These are phyloP conservation scores for Phytophthora multivora DNA, from an alignment of 352 stramenopile species.

Conservation along the genomic window DNA sequence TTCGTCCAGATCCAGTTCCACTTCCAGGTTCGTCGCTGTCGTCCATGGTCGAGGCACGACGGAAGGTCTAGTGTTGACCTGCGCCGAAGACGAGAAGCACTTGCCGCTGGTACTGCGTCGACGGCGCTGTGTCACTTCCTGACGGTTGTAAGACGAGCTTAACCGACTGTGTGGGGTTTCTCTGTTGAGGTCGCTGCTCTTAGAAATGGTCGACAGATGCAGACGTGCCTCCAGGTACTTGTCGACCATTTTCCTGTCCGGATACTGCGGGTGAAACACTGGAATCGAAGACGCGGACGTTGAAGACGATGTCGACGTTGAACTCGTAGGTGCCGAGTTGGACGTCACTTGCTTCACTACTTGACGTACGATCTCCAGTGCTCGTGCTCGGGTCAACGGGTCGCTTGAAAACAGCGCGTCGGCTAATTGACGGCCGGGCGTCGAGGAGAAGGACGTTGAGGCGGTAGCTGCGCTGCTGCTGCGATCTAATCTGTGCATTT, in stretches of 20 bases:
- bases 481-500: conserved; percentile 26
- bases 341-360: conserved; percentile 53
- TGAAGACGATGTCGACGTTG: conserved; percentile 18
- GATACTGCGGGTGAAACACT: conserved; percentile 22
- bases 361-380: conserved; percentile 54
- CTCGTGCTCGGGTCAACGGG: conserved; percentile 48
- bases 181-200: conserved; percentile 7
- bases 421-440: conserved; percentile 51
- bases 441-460: conserved; percentile 37
- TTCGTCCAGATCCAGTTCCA: conserved; percentile 34
- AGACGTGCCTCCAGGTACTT: conserved; percentile 59
- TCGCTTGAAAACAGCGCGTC: conserved; percentile 69
- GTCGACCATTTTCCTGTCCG: conserved; percentile 49
- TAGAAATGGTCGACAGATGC: conserved; percentile 38
- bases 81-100: conserved; percentile 16
- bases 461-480: conserved; percentile 33
- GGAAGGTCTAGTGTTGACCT: not conserved
- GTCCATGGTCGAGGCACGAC: conserved; percentile 23
- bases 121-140: conserved; percentile 19
- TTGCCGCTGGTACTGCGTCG: conserved; percentile 27
- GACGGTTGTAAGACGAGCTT: conserved; percentile 12
- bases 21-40: conserved; percentile 26
- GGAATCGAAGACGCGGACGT: conserved; percentile 24
- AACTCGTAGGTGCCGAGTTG: conserved; percentile 22
- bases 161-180: conserved; percentile 1